phyloP scores from a whole-genome alignment of 345 rosid species.

The Arabis alpina region DNA sequence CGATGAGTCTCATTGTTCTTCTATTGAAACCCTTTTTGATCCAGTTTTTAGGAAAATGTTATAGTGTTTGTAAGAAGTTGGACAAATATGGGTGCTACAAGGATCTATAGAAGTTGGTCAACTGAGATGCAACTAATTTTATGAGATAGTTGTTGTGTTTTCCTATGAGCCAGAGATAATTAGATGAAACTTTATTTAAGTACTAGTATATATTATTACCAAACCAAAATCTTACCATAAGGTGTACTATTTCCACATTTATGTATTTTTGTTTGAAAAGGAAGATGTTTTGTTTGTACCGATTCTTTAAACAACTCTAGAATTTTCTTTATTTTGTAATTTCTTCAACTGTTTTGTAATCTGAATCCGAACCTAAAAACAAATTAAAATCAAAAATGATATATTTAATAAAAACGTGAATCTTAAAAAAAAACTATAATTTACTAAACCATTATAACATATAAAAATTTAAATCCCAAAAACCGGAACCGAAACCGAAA shows the following conservation, averaged over 20 bases:
- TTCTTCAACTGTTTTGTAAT: constrained; percentile 24
- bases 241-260: neutral
- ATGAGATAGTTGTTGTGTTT: constrained; percentile 45
- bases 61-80: constrained; percentile 14
- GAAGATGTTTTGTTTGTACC: neutral
- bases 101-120: constrained; percentile 37
- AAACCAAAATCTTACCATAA: neutral
- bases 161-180: constrained; percentile 23
- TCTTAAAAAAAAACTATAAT: too few relatives aligned
- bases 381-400: too few relatives aligned
- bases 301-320: constrained; percentile 1
- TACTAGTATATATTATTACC: constrained; percentile 3
- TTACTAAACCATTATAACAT: too few relatives aligned
- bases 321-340: constrained; percentile 8
- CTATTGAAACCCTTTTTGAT: constrained; percentile 14
- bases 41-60: neutral
- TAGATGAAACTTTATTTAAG: constrained; percentile 15
- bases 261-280: neutral
- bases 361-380: too few relatives aligned
- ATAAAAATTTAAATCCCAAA: too few relatives aligned
- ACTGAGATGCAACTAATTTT: constrained; percentile 45
- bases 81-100: constrained; percentile 30
- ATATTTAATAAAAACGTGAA: too few relatives aligned
- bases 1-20: constrained; percentile 33
- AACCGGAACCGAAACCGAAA: too few relatives aligned